These are phyloP conservation scores for Cystobasidium pallidum DNA, from an alignment of 1,284 basidiomycete genomes.

Conservation along the genomic window DNA sequence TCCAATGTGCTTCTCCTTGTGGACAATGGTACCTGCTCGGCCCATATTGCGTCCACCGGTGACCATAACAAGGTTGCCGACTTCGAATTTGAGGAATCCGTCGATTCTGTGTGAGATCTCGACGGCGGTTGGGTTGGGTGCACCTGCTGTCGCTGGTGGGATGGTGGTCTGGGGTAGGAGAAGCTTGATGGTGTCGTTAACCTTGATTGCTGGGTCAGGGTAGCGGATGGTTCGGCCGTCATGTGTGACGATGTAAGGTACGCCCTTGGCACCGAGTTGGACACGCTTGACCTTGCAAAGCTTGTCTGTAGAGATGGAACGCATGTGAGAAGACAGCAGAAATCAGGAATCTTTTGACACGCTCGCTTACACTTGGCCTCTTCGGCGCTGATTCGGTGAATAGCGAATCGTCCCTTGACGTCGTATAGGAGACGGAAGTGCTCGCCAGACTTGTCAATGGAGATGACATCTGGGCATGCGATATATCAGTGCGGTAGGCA, in stretches of 20 bases:
- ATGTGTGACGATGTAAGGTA: slow-evolving; percentile 97
- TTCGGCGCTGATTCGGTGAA: slow-evolving; percentile 98
- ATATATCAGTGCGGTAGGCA: too few relatives aligned
- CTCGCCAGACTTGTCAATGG: slow-evolving; percentile 97
- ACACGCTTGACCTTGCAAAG: slow-evolving; percentile 94
- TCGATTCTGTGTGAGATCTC: slow-evolving; percentile 69
- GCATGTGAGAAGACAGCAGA: not conserved
- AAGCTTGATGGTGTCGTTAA: slow-evolving; percentile 98
- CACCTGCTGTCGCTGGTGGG: slow-evolving; percentile 40
- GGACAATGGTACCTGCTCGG: slow-evolving; percentile 90
- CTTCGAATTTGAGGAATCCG: slow-evolving; percentile 94
- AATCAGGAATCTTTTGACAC: too few relatives aligned
- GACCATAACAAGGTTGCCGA: slow-evolving; percentile 95
- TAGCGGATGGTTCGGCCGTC: slow-evolving; percentile 99
- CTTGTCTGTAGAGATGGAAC: slow-evolving; percentile 66
- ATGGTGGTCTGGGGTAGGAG: slow-evolving; percentile 69
- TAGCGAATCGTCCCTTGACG: slow-evolving; percentile 98
- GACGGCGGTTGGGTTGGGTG: slow-evolving; percentile 44
- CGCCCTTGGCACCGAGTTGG: slow-evolving; percentile 88
- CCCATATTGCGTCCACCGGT: slow-evolving; percentile 99
- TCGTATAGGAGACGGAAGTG: slow-evolving; percentile 99
- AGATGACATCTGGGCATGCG: slow-evolving; percentile 88
- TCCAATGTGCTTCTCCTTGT: slow-evolving; percentile 95
- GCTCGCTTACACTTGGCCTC: slow-evolving; percentile 70
- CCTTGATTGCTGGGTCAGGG: slow-evolving; percentile 92